Conservation (phyloP, 83 land plant genomes). For the Picea abies region DNA sequence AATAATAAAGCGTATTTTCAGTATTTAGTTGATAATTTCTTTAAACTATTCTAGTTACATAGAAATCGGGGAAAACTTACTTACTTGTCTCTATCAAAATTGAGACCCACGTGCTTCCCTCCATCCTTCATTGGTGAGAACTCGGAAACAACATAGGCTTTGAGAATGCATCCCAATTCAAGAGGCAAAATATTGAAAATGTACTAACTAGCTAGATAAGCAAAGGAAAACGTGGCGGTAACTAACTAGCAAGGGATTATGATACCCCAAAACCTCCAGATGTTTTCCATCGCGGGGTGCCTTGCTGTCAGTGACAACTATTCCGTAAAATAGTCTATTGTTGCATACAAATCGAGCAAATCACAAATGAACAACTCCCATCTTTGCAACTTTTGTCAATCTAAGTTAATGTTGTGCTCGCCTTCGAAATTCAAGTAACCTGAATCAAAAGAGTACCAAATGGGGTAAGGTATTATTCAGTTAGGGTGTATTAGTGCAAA, state of each 20-base stretch:
- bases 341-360: slow-evolving; percentile 67
- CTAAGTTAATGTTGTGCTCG: too few relatives aligned
- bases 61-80: not conserved
- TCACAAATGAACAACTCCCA: slow-evolving; percentile 64
- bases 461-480: too few relatives aligned
- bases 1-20: too few relatives aligned
- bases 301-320: slow-evolving; percentile 74
- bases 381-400: too few relatives aligned
- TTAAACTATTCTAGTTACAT: too few relatives aligned
- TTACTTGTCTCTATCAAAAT: slow-evolving; percentile 80
- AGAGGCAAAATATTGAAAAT: too few relatives aligned
- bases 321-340: slow-evolving; percentile 71
- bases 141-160: not conserved
- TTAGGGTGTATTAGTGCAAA: too few relatives aligned
- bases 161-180: too few relatives aligned
- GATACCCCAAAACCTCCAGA: slow-evolving; percentile 74
- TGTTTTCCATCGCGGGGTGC: slow-evolving; percentile 81
- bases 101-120: slow-evolving; percentile 75
- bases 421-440: too few relatives aligned
- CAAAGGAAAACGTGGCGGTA: not conserved
- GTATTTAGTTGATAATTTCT: too few relatives aligned
- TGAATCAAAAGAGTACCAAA: too few relatives aligned
- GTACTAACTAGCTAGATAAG: not conserved
- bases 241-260: slow-evolving; percentile 74
- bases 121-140: slow-evolving; percentile 57